These are phyloP conservation scores for Carex littledalei DNA, from an alignment of 176 grass and related monocot genomes.

Conservation along the genomic window DNA sequence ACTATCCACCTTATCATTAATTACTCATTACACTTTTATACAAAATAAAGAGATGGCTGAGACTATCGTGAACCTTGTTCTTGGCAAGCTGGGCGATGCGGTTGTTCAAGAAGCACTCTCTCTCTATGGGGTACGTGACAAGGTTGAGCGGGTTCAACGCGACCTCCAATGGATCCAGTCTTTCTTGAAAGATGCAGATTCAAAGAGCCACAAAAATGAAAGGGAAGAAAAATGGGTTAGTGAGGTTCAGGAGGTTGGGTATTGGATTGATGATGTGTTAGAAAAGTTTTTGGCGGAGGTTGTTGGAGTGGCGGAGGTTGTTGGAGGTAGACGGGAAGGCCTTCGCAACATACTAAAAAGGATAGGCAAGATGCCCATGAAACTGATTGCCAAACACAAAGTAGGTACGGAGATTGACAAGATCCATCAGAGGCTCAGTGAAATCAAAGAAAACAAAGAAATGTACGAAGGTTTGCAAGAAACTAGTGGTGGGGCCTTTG, in stretches of 20 bases:
- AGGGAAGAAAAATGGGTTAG: background rate
- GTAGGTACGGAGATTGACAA: background rate
- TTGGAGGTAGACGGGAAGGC: background rate
- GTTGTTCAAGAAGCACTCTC: too few relatives aligned
- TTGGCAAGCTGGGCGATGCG: too few relatives aligned
- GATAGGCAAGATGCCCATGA: background rate
- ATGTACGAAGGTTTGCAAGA: background rate
- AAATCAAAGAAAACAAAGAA: background rate
- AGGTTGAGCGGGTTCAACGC: too few relatives aligned
- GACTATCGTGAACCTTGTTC: too few relatives aligned
- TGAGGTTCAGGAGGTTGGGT: background rate
- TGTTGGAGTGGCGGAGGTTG: background rate
- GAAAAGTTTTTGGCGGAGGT: too few relatives aligned
- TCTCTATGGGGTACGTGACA: too few relatives aligned
- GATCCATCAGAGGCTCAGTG: background rate
- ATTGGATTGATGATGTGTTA: background rate
- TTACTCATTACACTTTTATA: too few relatives aligned
- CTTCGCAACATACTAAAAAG: background rate
- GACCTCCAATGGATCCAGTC: background rate
- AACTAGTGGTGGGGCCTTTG: too few relatives aligned
- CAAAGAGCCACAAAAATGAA: background rate
- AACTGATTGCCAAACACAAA: background rate
- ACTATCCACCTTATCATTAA: too few relatives aligned
- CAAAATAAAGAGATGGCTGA: too few relatives aligned
- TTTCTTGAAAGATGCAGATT: background rate